Evolutionary conservation across 805 yeast species (phyloP), one percentile per base, ranked within the genome.

Genomic region (Saccharomycopsis malanga): DNA sequence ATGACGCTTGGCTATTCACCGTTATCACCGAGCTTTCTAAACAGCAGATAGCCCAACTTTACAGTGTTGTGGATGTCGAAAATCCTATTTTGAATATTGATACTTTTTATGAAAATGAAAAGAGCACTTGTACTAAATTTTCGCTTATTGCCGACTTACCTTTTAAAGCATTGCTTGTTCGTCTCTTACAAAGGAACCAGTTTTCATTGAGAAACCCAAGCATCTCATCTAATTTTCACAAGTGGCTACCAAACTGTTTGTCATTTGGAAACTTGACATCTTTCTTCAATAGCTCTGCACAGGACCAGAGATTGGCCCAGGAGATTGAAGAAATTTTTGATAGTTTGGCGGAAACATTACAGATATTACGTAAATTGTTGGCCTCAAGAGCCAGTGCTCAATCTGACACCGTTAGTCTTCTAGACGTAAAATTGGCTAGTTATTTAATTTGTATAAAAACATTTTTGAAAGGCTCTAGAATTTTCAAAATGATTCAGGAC

Each of bases 1-100:
- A 65, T 46, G 77, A 73, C 53, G 58, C 64, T 6, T 72, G 72
- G 71, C 47, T 68, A n/a, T 51, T 54, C 15, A 51, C 58, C 1
- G 47, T 55, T 1, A 32, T 59, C n/a, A 46, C 51, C 18, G 56
- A 56, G 23, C 30, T 50, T 10, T 17, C 27, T 6, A 43, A 25
- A 23, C 30, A 25, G 15, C 37, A 48, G 40, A 48, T 48, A 10
- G 20, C 40, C 18, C 21, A 29, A 15, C 18, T 45, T 21, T 45
- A 45, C 29, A 25, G 39, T n/a, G 20, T 17, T 15, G 21, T 21
- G 21, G 39, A 40, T n/a, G 35, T n/a, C 4, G 27, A 32, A 4
- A 32, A 27, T 7, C 37, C 44, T 5, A 23, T 30, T 14, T 17
- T 32, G 9, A 32, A 41, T 7, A 18, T 39, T 10, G 34, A n/a